Percentiles rank a stretch among this genome's conserved stretches.
These are phyloP conservation scores for Pyrenophora graminea DNA, from an alignment of 2,329 filamentous ascomycete species.

Conservation along the genomic window DNA sequence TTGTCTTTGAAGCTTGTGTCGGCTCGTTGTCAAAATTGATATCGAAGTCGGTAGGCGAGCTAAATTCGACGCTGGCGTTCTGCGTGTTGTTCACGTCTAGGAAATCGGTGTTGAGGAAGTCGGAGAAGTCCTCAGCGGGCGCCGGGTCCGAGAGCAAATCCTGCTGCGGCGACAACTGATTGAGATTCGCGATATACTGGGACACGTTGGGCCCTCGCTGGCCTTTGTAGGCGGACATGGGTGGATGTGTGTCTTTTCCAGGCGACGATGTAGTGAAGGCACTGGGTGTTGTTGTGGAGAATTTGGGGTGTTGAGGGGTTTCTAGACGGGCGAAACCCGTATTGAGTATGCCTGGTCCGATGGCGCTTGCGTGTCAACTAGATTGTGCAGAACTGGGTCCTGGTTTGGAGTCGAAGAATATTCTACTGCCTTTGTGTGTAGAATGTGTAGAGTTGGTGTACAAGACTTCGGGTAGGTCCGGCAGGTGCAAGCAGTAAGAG, in stretches of 20 bases:
- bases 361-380: slow-evolving; percentile 13
- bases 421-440: neutral
- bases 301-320: slow-evolving; percentile 18
- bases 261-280: slow-evolving; percentile 14
- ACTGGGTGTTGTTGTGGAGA: slow-evolving; percentile 19
- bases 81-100: slow-evolving; percentile 64
- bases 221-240: slow-evolving; percentile 75
- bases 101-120: slow-evolving; percentile 65
- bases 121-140: slow-evolving; percentile 52
- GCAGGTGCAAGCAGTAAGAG: slow-evolving; percentile 6
- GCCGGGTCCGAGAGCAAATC: slow-evolving; percentile 46
- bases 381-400: neutral
- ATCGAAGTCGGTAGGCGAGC: slow-evolving; percentile 32
- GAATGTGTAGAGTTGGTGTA: neutral
- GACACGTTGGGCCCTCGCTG: slow-evolving; percentile 85
- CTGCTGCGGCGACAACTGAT: slow-evolving; percentile 61
- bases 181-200: slow-evolving; percentile 85
- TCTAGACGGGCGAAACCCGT: slow-evolving; percentile 17
- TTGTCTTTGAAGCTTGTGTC: slow-evolving; percentile 14
- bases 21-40: slow-evolving; percentile 36
- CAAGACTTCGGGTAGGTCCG: neutral
- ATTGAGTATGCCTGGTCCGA: slow-evolving; percentile 20
- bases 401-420: neutral
- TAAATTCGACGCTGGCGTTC: slow-evolving; percentile 31
- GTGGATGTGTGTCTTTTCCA: slow-evolving; percentile 13